Evolutionary conservation across 441 rosid genomes (phyloP), one percentile per base, ranked within the genome.

Genomic region (Francoa sonchifolia): DNA sequence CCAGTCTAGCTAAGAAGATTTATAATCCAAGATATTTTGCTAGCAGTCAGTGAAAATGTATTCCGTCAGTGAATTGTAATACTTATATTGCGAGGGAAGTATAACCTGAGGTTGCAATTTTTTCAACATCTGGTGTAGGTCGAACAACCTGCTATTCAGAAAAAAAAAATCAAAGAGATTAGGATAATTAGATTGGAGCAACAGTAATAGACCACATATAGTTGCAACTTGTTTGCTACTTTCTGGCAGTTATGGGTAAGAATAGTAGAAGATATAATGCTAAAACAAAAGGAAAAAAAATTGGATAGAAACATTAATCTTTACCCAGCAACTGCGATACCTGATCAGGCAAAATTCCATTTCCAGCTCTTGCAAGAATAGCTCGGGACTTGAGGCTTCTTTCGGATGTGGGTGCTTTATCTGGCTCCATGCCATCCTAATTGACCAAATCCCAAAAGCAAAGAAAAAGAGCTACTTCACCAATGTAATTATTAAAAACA

Each of bases 281-380:
- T 19, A 40, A 22, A 36, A 28, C 21, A 16, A 36, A 2, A 14
- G n/a, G n/a, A n/a, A n/a, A n/a, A n/a, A n/a, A n/a, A n/a, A n/a
- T n/a, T n/a, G n/a, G n/a, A n/a, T n/a, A n/a, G n/a, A n/a, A n/a
- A 18, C 5, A 18, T 11, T 12, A 18, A 19, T 11, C 18, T 14
- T 36, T 31, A 8, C 52, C 3, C 19, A 63, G 35, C 35, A 27
- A 29, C 59, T 20, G 37, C 19, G 73, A 58, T 63, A 67, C 98
- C 96, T 82, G 95, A 63, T 90, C 98, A 45, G 85, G 43, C 39
- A 78, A 44, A 18, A 68, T 66, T 58, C 94, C 98, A 69, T 77
- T 85, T 36, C 58, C 71, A 65, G 73, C 82, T 64, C 94, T 72
- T 27, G 82, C 75, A 49, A 85, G 84, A 66, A 85, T 61, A 44